Conservation (phyloP, 2,329 filamentous ascomycete genomes). For the Verticillium tricorpus region DNA sequence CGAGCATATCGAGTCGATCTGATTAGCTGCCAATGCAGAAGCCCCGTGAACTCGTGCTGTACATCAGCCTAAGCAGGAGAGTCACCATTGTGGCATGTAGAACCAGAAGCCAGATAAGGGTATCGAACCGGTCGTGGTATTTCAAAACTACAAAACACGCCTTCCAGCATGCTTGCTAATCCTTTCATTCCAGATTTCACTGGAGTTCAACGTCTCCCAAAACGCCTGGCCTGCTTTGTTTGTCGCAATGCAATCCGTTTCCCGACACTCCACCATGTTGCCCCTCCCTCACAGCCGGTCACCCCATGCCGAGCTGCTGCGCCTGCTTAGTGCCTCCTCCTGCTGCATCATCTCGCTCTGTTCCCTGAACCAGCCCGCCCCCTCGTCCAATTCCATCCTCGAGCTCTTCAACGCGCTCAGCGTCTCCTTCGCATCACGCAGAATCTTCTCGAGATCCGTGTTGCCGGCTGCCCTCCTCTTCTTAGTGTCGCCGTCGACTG, state of each 20-base stretch:
- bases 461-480: constrained; percentile 24
- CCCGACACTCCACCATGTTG: neutral
- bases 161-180: neutral
- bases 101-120: neutral
- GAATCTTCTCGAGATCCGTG: constrained; percentile 28
- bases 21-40: too few relatives aligned
- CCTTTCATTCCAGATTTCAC: neutral
- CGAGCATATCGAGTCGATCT: too few relatives aligned
- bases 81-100: too few relatives aligned
- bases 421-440: constrained; percentile 34
- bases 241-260: constrained; percentile 2
- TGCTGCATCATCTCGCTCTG: constrained; percentile 39
- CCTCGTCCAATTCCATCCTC: constrained; percentile 41
- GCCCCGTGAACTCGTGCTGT: too few relatives aligned
- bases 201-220: neutral
- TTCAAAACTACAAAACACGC: neutral
- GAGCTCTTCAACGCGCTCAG: constrained; percentile 32
- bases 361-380: constrained; percentile 39
- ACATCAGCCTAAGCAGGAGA: too few relatives aligned
- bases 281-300: constrained; percentile 6
- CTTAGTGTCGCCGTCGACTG: constrained; percentile 10
- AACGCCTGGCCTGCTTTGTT: neutral
- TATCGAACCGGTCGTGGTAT: neutral
- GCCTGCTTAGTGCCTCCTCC: constrained; percentile 25
- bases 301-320: constrained; percentile 29